Base-by-base conservation (phyloP, 441 rosid species). In the Cnidoscolus chayamansa region DNA sequence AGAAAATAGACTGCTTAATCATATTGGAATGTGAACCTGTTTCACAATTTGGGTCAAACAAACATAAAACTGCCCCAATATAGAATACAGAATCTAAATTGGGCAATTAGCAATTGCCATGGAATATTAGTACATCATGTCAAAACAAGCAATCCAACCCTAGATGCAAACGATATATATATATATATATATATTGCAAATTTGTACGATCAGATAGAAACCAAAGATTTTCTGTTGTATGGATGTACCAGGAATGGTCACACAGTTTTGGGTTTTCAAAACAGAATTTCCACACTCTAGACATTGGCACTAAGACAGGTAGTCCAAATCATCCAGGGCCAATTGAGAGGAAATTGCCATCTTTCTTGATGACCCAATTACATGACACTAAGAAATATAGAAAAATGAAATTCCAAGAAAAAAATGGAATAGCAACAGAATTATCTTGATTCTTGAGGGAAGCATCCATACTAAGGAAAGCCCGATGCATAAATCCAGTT, bases 401-500 rank as follows among this genome's bases (percentile, higher is more conserved):
- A 65, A 16, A 72, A 32, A 13, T 63, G 60, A 60, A 17, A 40
- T 40, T 56, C 7, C 60, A 58, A 71, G 32, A 25, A 59, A 25
- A 10, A 74, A 37, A 47, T 45, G 12, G 10, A 53, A 61, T 25
- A 20, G 72, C 47, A 54, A 48, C 1, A 76, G 16, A 70, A 55
- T 35, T 67, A 57, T 50, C 58, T 57, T 67, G 37, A 68, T 57
- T 49, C 58, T 56, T 67, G 37, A 69, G 60, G 17, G 58, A 56
- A 80, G 80, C 37, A 76, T 55, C 50, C 92, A 72, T 92, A 94
- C 99, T 79, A 74, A 87, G 81, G 81, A 94, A 94, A 84, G 99
- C 96, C 72, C 99, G 93, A 67, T 92, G 99, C 99, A 94, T 94
- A 80, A 92, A 94, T 81, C 98, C 97, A 74, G 93, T 86, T 84